These are phyloP conservation scores for Nicotiana sylvestris DNA, from an alignment of 257 asterid genomes.

Conservation along the genomic window DNA sequence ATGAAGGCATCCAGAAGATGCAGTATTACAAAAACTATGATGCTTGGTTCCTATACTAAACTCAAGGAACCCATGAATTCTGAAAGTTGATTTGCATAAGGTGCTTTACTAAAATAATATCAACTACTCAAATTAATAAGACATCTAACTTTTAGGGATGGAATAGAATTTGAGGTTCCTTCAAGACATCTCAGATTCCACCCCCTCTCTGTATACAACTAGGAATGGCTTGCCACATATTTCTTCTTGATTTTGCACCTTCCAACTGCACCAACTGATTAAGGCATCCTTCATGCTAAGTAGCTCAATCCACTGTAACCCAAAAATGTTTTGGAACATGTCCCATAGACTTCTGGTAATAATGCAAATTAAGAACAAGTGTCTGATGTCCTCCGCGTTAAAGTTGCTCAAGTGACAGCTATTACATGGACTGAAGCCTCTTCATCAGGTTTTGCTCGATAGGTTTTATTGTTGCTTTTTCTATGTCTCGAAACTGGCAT, in stretches of 20 bases:
- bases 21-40: conserved; percentile 2
- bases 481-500: neutral
- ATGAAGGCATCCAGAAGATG: conserved; percentile 5
- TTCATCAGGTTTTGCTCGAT: neutral
- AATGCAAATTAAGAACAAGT: neutral
- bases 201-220: neutral
- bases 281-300: neutral
- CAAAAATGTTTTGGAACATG: neutral
- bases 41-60: neutral
- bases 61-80: no score
- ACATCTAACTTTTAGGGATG: conserved; percentile 3
- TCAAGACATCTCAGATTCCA: neutral
- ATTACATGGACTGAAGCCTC: neutral
- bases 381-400: neutral
- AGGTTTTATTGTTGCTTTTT: neutral
- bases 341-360: neutral
- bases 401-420: neutral
- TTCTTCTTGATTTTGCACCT: neutral
- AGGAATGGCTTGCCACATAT: conserved; percentile 5
- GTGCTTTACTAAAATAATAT: neutral
- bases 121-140: neutral
- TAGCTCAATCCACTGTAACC: neutral
- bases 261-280: neutral
- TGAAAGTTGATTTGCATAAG: no score
- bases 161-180: conserved; percentile 2